phyloP scores from a whole-genome alignment of 2,329 filamentous ascomycete species.

The Microsporum ferrugineum region DNA sequence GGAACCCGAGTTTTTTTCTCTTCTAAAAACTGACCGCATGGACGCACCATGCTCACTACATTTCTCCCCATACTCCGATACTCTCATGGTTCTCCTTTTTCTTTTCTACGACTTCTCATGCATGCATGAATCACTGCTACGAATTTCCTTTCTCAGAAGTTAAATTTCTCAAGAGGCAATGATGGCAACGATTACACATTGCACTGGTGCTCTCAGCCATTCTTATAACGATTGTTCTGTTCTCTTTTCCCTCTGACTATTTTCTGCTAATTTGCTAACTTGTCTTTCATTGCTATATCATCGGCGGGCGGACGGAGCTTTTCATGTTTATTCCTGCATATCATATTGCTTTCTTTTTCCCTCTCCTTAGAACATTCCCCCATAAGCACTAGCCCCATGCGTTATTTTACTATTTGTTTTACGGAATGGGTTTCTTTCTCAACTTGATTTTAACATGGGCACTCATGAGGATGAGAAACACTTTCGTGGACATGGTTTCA shows the following conservation, averaged over 20 bases:
- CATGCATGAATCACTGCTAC: background rate
- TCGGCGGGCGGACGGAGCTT: slow-evolving; percentile 2
- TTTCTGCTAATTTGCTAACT: background rate
- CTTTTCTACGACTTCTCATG: background rate
- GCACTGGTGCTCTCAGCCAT: background rate
- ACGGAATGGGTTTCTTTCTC: background rate
- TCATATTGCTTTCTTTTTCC: background rate
- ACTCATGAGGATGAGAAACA: background rate
- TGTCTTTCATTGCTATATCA: background rate
- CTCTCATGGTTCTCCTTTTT: background rate
- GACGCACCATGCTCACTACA: background rate
- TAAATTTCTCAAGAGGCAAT: background rate
- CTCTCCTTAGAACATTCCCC: background rate
- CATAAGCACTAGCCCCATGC: background rate
- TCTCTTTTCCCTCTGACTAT: background rate
- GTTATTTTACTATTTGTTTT: background rate
- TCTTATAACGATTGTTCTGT: background rate
- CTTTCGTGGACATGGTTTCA: background rate
- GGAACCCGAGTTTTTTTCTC: background rate
- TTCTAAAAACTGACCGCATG: background rate
- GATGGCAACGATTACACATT: background rate
- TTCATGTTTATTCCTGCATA: slow-evolving; percentile 1
- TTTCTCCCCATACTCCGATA: background rate
- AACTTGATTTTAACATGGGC: background rate
- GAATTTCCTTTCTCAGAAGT: background rate